Base-by-base conservation (phyloP, 2,329 filamentous ascomycete genomes). In the Colletotrichum zoysiae region DNA sequence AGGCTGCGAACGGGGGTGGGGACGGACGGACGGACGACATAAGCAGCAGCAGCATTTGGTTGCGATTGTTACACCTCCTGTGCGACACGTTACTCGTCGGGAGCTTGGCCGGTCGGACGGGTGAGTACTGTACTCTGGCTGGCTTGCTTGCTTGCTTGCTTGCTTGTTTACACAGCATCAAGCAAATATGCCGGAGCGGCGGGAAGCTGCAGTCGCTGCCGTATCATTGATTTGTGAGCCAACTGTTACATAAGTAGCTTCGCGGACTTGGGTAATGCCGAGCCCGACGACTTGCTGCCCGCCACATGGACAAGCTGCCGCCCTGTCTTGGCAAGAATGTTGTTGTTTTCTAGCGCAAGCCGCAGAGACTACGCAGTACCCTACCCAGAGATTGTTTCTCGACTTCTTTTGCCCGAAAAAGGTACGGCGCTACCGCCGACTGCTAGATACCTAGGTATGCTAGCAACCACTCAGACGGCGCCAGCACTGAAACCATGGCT, bases 261-360 rank as follows among this genome's bases (percentile, higher is more conserved):
- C 40, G 59, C 59, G 70, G 70, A 60, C 65, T 69, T 72, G 38
- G 60, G 58, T 30, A 46, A 72, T 72, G 33, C 65, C 70, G 70
- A 72, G 59, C 53, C 69, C 69, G 69, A 71, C 53, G 40, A 61
- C 64, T 51, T 18, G 20, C 48, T 51, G 53, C 14, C 20, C 53
- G 67, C 62, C 67, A 70, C 46, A 66, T 46, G 64, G 40, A 48
- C 42, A 23, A 23, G n/a, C 48, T 55, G 46, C 63, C 44, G 20
- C 30, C 40, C n/a, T 23, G 38, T 68, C 69, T 68, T 68, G 69
- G 65, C 58, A 59, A 33, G 18, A 5, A n/a, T 38, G 18, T 59
- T n/a, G 33, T 26, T 26, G 26, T 35, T 30, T 40, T 35, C 18
- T 42, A 23, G 20, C 48, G 58, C 58, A 59, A 64, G 58, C 65